Evolutionary conservation across 2,329 filamentous ascomycete genomes (phyloP), one percentile per base, ranked within the genome.

Genomic region (Piedraia hortae): DNA sequence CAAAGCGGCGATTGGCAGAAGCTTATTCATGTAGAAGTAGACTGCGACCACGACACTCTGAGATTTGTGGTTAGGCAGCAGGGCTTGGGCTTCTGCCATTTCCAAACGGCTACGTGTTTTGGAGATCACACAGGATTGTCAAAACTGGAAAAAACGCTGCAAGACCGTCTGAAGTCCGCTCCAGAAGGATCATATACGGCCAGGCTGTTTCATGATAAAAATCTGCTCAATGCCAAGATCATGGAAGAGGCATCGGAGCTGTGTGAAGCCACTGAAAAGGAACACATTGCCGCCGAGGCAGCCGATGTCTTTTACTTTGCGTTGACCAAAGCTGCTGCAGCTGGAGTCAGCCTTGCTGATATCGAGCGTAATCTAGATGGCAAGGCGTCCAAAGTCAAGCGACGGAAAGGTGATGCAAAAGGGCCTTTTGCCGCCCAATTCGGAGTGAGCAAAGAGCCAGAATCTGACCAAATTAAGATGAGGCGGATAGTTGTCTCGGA

Each of bases 211-310:
- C 80, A 70, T 10, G 85, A 97, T 31, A 63, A 75, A 34, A 80
- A 88, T 44, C 59, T 97, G 24, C 50, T 91, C 24, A 61, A 74
- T 19, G 85, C 85, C 3, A 97, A 97, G 56, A 91, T 97, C 25
- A 88, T 93, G 66, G 85, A 97, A 46, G 85, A 97, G 45, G 85
- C 85, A 0, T 74, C 88, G 39, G 85, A 97, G 50, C 58, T 97
- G 18, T 91, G 82, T 39, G 66, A 85, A 31, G 82, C 85, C 9
- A 66, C 65, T 32, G 68, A 65, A 0, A 71, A 73, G 28, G 59
- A 80, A 30, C 73, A 93, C 8, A 62, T 90, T 29, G 77, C 85
- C 2, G 89, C 89, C 31, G 85, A 97, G 46, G 78, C 85, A 5
- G 85, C 85, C 0, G 85, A 97, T 41, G 52, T 97, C 25, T 66